Base-by-base conservation (phyloP, 768 basidiomycete genomes). In the Suillus americanus region DNA sequence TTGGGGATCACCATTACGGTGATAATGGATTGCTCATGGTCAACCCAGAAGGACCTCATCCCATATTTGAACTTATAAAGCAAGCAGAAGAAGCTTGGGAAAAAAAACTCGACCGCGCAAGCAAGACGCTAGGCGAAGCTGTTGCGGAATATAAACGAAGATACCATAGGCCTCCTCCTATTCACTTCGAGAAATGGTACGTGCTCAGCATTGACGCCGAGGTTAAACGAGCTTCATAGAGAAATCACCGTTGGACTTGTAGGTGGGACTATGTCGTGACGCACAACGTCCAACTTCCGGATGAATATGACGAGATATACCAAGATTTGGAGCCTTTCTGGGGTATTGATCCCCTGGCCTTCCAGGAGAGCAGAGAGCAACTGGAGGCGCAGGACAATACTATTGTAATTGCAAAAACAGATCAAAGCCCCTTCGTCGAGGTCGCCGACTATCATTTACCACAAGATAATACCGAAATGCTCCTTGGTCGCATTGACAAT, bases 221-320 rank as follows among this genome's bases (percentile, higher is more conserved):
- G 14, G 1, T 28, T 28, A 2, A 33, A 25, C 45, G 13, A 33
- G 18, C 18, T 41, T 45, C 12, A 46, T 5, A 33, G 9, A 3
- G 5, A 35, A 18, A 60, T 10, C n/a, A 16, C 5, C 13, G n/a
- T 41, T 35, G 43, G 25, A 1, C 20, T 33, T 28, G 18, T 18
- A 76, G 80, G 81, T 83, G 81, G 82, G 66, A 74, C 25, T 83
- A 80, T 63, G 78, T 79, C 7, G 71, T 74, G n/a, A 66, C 68
- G 59, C 66, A 83, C 65, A 65, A 75, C 35, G 75, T 83, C 2
- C 78, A 75, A 50, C 73, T 83, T 1, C 79, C 77, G 18, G 83
- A 83, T 65, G 82, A 83, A 62, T 83, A 83, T 55, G 81, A 83
- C 69, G 80, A 81, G 65, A 82, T 83, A 57, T 68, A 73, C 62